Evolutionary conservation across 306 rosid genomes (phyloP).

Genomic region (Urtica urens): DNA sequence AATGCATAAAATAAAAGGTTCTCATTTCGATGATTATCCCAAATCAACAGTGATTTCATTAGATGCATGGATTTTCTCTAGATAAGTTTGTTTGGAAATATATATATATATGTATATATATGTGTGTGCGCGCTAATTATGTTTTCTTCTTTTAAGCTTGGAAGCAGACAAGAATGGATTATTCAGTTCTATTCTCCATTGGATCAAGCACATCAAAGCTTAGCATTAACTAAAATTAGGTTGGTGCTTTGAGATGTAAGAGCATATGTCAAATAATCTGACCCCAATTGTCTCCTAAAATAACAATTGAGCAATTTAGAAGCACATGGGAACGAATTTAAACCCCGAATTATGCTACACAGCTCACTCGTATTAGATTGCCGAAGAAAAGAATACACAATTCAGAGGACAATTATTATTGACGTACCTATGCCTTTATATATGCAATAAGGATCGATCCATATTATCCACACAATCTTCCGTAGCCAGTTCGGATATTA

Average conservation of each 20-base stretch:
- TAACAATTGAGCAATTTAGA: background rate
- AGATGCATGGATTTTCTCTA: background rate
- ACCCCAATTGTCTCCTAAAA: slow-evolving; percentile 37
- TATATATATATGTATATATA: too few relatives aligned
- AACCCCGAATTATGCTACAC: slow-evolving; percentile 5
- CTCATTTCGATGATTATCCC: too few relatives aligned
- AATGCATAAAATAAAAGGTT: too few relatives aligned
- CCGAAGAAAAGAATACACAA: background rate
- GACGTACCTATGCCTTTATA: background rate
- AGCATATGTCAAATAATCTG: slow-evolving; percentile 14
- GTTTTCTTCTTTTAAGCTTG: too few relatives aligned
- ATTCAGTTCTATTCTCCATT: background rate
- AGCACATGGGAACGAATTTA: slow-evolving; percentile 34
- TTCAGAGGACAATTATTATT: background rate
- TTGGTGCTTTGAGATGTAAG: slow-evolving; percentile 1
- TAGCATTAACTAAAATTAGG: slow-evolving; percentile 11
- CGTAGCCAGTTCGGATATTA: slow-evolving; percentile 11
- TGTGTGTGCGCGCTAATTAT: too few relatives aligned
- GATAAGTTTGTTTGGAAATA: background rate
- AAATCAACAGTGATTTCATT: too few relatives aligned
- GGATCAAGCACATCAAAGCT: slow-evolving; percentile 8
- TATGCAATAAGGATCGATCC: background rate
- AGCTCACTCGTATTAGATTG: slow-evolving; percentile 10
- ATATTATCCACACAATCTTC: background rate
- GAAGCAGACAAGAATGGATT: slow-evolving; percentile 16